Percentiles rank a stretch among this genome's conserved stretches.
phyloP scores from a whole-genome alignment of 2,329 filamentous ascomycete species.

The Teratosphaeria destructans region DNA sequence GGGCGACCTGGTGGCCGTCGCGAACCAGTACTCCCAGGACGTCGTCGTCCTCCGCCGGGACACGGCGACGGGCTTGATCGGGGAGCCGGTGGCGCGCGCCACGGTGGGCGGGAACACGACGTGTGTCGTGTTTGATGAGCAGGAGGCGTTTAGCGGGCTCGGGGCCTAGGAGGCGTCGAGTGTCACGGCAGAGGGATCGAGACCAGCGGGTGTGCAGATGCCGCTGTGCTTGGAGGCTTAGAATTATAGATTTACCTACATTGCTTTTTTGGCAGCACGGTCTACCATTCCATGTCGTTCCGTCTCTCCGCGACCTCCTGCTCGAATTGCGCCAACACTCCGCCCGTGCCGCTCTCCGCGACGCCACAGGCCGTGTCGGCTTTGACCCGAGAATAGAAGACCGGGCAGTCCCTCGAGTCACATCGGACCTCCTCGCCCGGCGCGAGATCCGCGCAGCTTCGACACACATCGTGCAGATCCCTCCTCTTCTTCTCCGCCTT shows the following conservation, averaged over 20 bases:
- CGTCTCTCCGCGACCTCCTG: background rate
- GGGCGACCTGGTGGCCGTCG: conserved; percentile 56
- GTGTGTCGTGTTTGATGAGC: conserved; percentile 7
- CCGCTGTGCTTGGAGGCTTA: background rate
- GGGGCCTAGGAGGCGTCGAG: background rate
- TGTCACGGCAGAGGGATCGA: background rate
- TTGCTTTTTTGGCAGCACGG: background rate
- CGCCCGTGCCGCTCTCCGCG: conserved; percentile 29
- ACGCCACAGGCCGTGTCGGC: conserved; percentile 41
- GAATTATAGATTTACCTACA: background rate
- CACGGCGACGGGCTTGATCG: conserved; percentile 48
- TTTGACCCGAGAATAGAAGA: conserved; percentile 71
- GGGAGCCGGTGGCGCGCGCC: conserved; percentile 21
- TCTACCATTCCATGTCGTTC: background rate
- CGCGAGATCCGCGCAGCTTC: conserved; percentile 64
- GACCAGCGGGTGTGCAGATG: background rate
- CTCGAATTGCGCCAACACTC: conserved; percentile 18
- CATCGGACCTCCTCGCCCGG: conserved; percentile 71
- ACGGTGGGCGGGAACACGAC: conserved; percentile 6
- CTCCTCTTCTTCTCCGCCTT: conserved; percentile 52
- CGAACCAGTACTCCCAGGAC: conserved; percentile 49
- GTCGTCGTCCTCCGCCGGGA: conserved; percentile 55
- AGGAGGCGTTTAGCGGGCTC: background rate
- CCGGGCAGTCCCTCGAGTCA: conserved; percentile 83
- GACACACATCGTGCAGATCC: conserved; percentile 63